Evolutionary conservation across 2,329 filamentous ascomycete genomes (phyloP), one percentile per base, ranked within the genome.

Genomic region (Fusarium dlaminii): DNA sequence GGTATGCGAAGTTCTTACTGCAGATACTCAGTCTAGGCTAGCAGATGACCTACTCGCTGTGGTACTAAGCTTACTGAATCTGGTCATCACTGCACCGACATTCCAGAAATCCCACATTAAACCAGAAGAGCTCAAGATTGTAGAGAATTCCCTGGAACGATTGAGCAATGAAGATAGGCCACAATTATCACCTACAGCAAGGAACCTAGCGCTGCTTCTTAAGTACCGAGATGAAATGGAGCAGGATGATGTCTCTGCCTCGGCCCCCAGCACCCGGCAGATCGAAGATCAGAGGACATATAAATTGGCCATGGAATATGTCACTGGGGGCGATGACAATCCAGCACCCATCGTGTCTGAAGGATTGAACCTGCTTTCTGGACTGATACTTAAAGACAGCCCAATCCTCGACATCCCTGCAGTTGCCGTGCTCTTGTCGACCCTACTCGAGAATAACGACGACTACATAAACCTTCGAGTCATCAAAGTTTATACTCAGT

Each of bases 381-480:
- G 80, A 6, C 83, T 94, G 14, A 87, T 94, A 43, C 73, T 84
- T 30, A 80, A 86, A 0, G 83, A 85, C 43, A 90, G 90, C 46
- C 81, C 90, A 0, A 84, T 91, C 15, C 80, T 94, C 22, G 92
- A 94, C 77, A 87, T 94, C n/a, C 89, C 90, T 2, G 87, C 90
- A 3, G 85, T 90, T 7, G 84, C 92, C 2, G 88, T 92, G 11
- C 84, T 93, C 3, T 84, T 94, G 60, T 90, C 90, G 3, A 89
- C 88, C 15, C 84, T 94, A 1, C 83, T 94, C 3, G 86, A 88
- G 68, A 91, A 93, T 55, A 84, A 87, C 11, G 93, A 94, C 63
- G 91, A 93, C 63, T 95, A 92, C 78, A 90, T 94, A 68, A 92
- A 93, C 75, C 84, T 92, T 6, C 87, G 90, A n/a, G 88, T 90